Conservation (phyloP, 2,329 filamentous ascomycete species). For the Dactylellina haptotyla region DNA sequence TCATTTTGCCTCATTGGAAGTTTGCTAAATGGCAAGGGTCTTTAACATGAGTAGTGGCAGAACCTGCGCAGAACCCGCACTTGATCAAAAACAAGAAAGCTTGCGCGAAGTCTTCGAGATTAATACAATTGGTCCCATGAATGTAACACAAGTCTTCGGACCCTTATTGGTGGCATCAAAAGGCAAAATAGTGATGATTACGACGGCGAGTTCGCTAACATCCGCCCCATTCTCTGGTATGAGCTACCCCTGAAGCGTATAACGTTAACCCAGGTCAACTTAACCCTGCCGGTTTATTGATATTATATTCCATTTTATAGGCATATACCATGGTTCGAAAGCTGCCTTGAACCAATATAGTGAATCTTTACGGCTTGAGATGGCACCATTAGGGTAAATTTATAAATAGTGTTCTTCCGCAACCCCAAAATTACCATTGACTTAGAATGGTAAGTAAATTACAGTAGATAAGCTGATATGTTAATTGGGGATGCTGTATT, state of each 20-base stretch:
- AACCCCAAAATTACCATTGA: no score
- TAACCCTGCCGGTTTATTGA: no score
- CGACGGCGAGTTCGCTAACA: not conserved
- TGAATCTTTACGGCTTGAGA: slow-evolving; percentile 13
- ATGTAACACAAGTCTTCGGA: slow-evolving; percentile 61
- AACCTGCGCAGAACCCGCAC: slow-evolving; percentile 60
- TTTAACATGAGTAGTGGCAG: slow-evolving; percentile 55
- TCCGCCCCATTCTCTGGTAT: slow-evolving; percentile 5
- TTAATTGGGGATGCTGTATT: not conserved
- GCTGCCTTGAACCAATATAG: slow-evolving; percentile 20
- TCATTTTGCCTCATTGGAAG: not conserved
- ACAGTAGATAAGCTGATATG: not conserved
- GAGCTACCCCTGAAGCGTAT: not conserved
- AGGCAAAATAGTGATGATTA: slow-evolving; percentile 23
- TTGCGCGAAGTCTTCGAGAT: slow-evolving; percentile 62
- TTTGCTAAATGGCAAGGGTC: not conserved
- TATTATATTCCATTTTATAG: not conserved
- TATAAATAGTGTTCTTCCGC: not conserved
- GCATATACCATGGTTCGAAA: slow-evolving; percentile 9
- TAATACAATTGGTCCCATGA: slow-evolving; percentile 62
- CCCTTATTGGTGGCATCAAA: slow-evolving; percentile 4
- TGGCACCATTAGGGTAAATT: slow-evolving; percentile 5
- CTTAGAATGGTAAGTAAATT: no score
- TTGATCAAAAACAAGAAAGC: slow-evolving; percentile 61
- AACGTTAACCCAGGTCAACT: no score